Conservation (phyloP, 225 moss, liverwort and hornwort species). For the Lunularia cruciata region DNA sequence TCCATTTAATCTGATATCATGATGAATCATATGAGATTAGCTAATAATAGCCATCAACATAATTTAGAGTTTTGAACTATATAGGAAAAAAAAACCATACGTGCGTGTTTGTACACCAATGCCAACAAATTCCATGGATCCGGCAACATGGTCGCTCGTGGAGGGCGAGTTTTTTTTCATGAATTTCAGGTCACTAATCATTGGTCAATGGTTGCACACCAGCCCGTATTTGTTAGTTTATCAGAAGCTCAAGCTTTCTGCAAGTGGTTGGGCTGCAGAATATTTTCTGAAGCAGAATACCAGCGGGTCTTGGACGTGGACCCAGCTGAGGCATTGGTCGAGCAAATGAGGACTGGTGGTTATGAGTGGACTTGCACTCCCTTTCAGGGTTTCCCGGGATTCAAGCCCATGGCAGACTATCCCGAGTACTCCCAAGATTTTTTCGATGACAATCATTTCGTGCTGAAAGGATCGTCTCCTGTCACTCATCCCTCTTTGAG, state of each 20-base stretch:
- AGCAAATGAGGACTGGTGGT: conserved; percentile 52
- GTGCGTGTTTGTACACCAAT: too few species aligned
- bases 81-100: neutral
- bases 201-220: conserved; percentile 55
- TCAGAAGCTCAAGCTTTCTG: conserved; percentile 86
- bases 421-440: conserved; percentile 76
- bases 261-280: conserved; percentile 53
- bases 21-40: too few species aligned
- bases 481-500: conserved; percentile 63
- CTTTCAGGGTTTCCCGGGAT: conserved; percentile 69
- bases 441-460: conserved; percentile 72
- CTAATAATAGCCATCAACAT: too few species aligned
- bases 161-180: conserved; percentile 64
- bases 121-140: too few species aligned
- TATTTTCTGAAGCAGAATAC: conserved; percentile 81
- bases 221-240: conserved; percentile 72
- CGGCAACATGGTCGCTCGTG: conserved; percentile 77
- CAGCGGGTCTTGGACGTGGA: conserved; percentile 44
- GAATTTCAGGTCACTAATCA: conserved; percentile 42
- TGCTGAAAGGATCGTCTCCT: conserved; percentile 77
- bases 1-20: too few species aligned
- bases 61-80: too few species aligned
- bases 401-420: conserved; percentile 63
- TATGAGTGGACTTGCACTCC: conserved; percentile 79
- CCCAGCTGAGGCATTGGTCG: conserved; percentile 36